Evolutionary conservation across 352 stramenopile genomes (phyloP).

Genomic region (Phytophthora multivora): DNA sequence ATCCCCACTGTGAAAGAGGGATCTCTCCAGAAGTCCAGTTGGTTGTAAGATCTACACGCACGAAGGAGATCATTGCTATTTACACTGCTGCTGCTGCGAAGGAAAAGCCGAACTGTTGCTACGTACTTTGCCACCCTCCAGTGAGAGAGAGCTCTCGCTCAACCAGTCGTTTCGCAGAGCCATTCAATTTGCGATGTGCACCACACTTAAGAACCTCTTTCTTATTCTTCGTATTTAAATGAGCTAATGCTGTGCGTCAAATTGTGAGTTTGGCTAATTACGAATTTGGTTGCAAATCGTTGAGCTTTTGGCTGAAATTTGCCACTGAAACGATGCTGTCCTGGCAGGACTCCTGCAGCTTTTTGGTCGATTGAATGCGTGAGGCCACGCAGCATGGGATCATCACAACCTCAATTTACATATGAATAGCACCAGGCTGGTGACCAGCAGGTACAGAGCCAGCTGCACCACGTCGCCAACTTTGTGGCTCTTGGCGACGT

Average conservation of each 20-base stretch:
- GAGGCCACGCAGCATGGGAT: conserved; percentile 12
- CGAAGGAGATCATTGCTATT: background rate
- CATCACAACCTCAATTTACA: conserved; percentile 5
- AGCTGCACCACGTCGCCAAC: conserved; percentile 13
- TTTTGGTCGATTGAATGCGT: conserved; percentile 2
- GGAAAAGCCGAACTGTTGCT: conserved; percentile 34
- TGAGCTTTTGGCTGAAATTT: conserved; percentile 8
- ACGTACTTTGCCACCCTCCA: background rate
- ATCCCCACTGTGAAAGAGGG: conserved; percentile 89
- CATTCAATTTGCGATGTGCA: conserved; percentile 14
- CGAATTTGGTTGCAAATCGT: conserved; percentile 16
- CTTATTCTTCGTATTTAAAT: background rate
- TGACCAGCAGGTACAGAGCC: conserved; percentile 16
- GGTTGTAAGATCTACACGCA: conserved; percentile 12
- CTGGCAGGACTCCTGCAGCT: background rate
- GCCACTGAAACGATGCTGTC: conserved; percentile 5
- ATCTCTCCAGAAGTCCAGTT: conserved; percentile 84
- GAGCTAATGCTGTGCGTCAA: background rate
- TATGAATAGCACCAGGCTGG: background rate
- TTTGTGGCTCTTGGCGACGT: conserved; percentile 11
- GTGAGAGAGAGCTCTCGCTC: background rate
- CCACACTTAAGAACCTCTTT: no score
- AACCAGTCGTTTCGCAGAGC: conserved; percentile 34
- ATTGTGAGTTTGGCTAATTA: background rate
- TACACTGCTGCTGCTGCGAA: background rate